Base-by-base conservation (phyloP, 2,329 filamentous ascomycete species). In the Colletotrichum siamense region DNA sequence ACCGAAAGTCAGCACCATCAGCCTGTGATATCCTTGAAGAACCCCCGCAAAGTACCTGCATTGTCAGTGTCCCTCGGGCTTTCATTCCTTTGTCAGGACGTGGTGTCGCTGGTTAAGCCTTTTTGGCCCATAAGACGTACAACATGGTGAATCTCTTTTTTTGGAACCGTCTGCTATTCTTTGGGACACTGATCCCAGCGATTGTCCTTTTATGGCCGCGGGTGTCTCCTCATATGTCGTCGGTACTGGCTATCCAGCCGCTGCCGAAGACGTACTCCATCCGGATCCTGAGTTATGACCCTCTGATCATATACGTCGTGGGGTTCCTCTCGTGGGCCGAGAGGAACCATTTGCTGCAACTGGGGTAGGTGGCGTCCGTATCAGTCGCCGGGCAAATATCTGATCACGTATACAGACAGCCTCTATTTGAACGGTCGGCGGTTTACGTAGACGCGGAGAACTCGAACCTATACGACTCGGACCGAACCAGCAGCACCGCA, bases 321-420 rank as follows among this genome's bases (percentile, higher is more conserved):
- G 63, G 64, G 2, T 69, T 68, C 10, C n/a, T 73, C 2, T 73
- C 70, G 12, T 73, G 70, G 70, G 70, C 52, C 9, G 70, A 73
- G 22, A 44, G 36, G 5, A 24, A 18, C 26, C 26, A 73, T 8
- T 6, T 62, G 13, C 6, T 62, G 28, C 49, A 36, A 22, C n/a
- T 73, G 10, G 63, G 70, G 70, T 26, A 73, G 12, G 52, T 64
- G 22, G 8, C 8, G 10, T 24, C 18, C 15, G 9, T 8, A 5
- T 16, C 5, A 24, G 4, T n/a, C 6, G 5, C 2, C 22, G n/a
- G 8, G 0, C 7, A 2, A 13, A 16, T 0, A 44, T 16, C 36
- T 32, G 26, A 52, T 52, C 22, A n/a, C 1, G 8, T n/a, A 2
- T 3, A 28, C 22, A 69, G 67, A 1, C 24, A 52, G 6, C n/a